Base-by-base conservation (phyloP, 2,329 filamentous ascomycete species). In the Sporothrix globosa region DNA sequence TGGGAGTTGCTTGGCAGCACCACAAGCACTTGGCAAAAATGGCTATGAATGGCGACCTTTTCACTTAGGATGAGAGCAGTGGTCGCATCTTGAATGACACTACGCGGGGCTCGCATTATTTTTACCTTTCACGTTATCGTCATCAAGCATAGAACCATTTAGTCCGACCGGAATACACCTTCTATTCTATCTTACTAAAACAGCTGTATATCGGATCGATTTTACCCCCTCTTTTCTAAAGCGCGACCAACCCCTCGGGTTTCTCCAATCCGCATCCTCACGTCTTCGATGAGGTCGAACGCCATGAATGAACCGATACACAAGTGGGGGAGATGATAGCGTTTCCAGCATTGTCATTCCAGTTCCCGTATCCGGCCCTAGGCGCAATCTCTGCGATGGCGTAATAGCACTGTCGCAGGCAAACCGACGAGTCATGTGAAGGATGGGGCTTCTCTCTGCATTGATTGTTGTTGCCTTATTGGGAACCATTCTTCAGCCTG, bases 401-500 rank as follows among this genome's bases (percentile, higher is more conserved):
- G 69, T 70, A 70, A 56, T 41, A 68, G 69, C 69, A 68, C 69
- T 70, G 69, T 70, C 54, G 65, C 65, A 70, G 69, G 69, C 65
- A 68, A 56, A 54, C 65, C 65, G 52, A 24, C 46, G 50, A 61
- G 46, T 70, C 46, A 30, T 53, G 63, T 50, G 44, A 61, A 66
- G 41, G 46, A 70, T 48, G 53, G 54, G 27, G 69, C 61, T 52
- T 70, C 14, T 63, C 69, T 60, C 63, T 70, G 39, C 21, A 3
- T 44, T 19, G 11, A 17, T 27, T n/a, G 24, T 11, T 19, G 14
- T 34, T 41, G 41, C 13, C 44, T n/a, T 27, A 11, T 53, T 39
- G 19, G 27, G 21, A 13, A 24, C 7, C 39, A 14, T 14, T 50
- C 7, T n/a, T 34, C 61, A 34, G 13, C 17, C 24, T 14, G 46